Evolutionary conservation across 2,329 filamentous ascomycete genomes (phyloP), one percentile per base, ranked within the genome.

Genomic region (Karstenula rhodostoma): DNA sequence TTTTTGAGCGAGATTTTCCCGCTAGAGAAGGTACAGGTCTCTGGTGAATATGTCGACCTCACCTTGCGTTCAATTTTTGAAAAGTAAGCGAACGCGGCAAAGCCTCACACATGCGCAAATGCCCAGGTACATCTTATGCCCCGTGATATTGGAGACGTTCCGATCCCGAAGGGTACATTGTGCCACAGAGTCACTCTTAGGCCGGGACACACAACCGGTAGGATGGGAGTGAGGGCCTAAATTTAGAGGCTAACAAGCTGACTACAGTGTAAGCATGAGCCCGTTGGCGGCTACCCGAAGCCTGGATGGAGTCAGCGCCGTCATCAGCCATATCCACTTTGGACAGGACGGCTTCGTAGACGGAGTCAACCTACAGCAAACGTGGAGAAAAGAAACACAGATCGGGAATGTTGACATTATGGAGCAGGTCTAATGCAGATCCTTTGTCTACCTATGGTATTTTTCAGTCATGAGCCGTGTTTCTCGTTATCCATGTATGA

Each of bases 371-470:
- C 27, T 12, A 33, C 27, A 55, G 23, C 6, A 53, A 10, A 15
- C 15, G 42, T 3, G 7, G 40, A 29, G 42, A n/a, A 12, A 15
- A 46, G 23, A 25, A 10, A 47, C 3, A 47, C 22, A 46, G 29
- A 23, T 55, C 27, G 27, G 15, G 29, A 46, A 56, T 37, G 7
- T n/a, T 56, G 12, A 33, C 37, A 56, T 56, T 56, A 19, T 29
- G n/a, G 32, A 22, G 10, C 10, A 47, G 49, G 49, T 54, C 49
- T 25, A 49, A 51, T 29, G 40, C 13, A 42, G 40, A 48, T 53
- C 22, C 23, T 35, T 40, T 5, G 53, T 60, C 58, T 60, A 60
- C 37, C 37, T 40, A 40, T 40, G 37, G 37, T 40, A 40, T 40
- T 19, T 47, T 51, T 56, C 10, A 44, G 12, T 56, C 37, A 25